phyloP scores from a whole-genome alignment of 352 stramenopile species.

The Phytophthora uliginosa region DNA sequence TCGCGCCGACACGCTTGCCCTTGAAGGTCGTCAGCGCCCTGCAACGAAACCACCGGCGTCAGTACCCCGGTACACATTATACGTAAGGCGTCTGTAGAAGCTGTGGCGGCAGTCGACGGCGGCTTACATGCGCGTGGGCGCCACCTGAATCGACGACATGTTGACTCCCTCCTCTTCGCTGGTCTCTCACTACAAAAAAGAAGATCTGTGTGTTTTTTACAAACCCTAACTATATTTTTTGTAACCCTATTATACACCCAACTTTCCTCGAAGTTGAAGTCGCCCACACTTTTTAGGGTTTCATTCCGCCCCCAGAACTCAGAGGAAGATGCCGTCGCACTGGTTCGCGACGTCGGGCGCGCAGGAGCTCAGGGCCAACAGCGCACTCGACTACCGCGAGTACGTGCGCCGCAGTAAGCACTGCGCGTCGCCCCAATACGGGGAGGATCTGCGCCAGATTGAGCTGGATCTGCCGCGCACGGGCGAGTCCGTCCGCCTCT shows the following conservation, averaged over 20 bases:
- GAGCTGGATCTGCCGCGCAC: conserved; percentile 76
- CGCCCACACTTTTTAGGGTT: background rate
- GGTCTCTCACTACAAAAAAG: conserved; percentile 20
- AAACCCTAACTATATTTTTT: conserved; percentile 10
- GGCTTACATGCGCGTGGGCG: conserved; percentile 85
- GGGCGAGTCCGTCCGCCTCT: conserved; percentile 61
- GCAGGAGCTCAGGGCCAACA: conserved; percentile 40
- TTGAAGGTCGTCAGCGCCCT: conserved; percentile 91
- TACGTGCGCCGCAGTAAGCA: conserved; percentile 46
- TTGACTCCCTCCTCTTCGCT: background rate
- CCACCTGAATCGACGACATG: conserved; percentile 67
- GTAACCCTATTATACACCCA: conserved; percentile 2
- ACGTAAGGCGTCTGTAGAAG: background rate
- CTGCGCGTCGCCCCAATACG: conserved; percentile 39
- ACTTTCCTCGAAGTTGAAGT: conserved; percentile 25
- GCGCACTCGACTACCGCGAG: conserved; percentile 50
- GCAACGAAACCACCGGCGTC: conserved; percentile 12
- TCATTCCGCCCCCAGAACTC: conserved; percentile 10
- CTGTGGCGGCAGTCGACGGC: background rate
- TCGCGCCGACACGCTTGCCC: conserved; percentile 82
- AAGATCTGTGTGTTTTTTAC: conserved; percentile 4
- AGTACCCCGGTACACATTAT: background rate
- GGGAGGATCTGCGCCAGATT: conserved; percentile 77
- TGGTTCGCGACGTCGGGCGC: conserved; percentile 63
- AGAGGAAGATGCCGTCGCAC: conserved; percentile 35